Conservation (phyloP, 2,329 filamentous ascomycete species). For the Apiospora aurea region DNA sequence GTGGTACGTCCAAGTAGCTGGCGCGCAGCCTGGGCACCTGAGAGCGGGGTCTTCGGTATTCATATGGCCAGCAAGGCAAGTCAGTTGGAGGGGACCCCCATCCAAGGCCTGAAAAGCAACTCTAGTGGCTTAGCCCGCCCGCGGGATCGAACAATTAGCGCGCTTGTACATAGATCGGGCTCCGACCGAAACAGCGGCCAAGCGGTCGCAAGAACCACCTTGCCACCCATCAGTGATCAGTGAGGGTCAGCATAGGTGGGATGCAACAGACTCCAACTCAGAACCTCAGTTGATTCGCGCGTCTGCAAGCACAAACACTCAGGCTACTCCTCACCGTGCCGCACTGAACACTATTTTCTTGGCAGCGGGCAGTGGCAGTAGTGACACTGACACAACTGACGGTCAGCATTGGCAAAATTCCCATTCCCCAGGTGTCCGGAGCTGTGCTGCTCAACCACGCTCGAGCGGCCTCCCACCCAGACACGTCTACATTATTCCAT, state of each 20-base stretch:
- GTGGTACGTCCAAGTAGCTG: neutral
- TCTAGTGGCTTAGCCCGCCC: neutral
- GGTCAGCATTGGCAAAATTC: neutral
- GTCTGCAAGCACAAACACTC: neutral
- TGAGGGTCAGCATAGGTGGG: neutral
- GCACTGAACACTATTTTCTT: neutral
- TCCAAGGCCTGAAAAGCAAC: neutral
- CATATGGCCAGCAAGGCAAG: neutral
- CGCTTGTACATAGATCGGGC: neutral
- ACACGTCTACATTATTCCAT: neutral
- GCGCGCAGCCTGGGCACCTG: neutral
- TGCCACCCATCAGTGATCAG: neutral
- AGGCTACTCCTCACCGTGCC: neutral
- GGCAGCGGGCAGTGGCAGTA: neutral
- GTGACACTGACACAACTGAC: constrained; percentile 15
- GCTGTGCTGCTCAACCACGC: neutral
- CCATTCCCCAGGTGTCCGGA: neutral
- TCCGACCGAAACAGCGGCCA: constrained; percentile 1
- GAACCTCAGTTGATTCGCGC: constrained; percentile 5
- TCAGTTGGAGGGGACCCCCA: constrained; percentile 1
- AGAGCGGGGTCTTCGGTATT: constrained; percentile 5
- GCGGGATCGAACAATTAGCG: neutral
- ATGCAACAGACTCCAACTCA: neutral
- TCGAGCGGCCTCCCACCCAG: neutral
- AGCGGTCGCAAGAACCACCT: neutral